Evolutionary conservation across 1,284 basidiomycete genomes (phyloP), one percentile per base, ranked within the genome.

Genomic region (Sporisorium graminicola): DNA sequence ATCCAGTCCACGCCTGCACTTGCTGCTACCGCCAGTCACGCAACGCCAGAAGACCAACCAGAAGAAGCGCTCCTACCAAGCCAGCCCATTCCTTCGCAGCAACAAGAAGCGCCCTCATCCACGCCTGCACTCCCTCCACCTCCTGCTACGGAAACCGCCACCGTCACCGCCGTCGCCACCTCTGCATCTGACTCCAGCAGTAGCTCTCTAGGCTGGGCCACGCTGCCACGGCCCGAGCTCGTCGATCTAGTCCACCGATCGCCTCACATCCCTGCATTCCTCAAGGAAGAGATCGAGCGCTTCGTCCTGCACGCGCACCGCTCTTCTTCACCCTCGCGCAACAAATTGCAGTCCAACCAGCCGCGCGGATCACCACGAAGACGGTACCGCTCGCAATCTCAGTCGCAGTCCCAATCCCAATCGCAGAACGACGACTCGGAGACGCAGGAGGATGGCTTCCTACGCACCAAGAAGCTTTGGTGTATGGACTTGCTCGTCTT

Each of bases 261-360:
- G 0, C 14, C 59, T 0, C 60, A 77, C 60, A 65, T 77, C 33
- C 74, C 74, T 0, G 49, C 29, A 1, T 65, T 70, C 24, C 70
- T 77, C 14, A 73, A 74, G 27, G 59, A 69, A 51, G 70, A 77
- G 40, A 59, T 77, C 47, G 70, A 77, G 46, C 58, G 66, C 12
- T 77, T 66, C 35, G 18, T 77, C 35, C n/a, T 61, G 1, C 65
- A 60, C 14, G 31, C 66, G n/a, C 26, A 52, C 3, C 62, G 74
- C 8, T 33, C 70, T 4, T 65, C 64, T 1, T 59, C 60, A 2
- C 6, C 47, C 7, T 16, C 61, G 18, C 20, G 47, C 8, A 22
- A 44, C 8, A 22, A 44, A 6, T 35, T 50, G 27, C 35, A 54
- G 14, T 20, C 59, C 26, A 6, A 4, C 12, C 40, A 31, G 29